Base-by-base conservation (phyloP, 208 protist genomes). In the Angomonas deanei region DNA sequence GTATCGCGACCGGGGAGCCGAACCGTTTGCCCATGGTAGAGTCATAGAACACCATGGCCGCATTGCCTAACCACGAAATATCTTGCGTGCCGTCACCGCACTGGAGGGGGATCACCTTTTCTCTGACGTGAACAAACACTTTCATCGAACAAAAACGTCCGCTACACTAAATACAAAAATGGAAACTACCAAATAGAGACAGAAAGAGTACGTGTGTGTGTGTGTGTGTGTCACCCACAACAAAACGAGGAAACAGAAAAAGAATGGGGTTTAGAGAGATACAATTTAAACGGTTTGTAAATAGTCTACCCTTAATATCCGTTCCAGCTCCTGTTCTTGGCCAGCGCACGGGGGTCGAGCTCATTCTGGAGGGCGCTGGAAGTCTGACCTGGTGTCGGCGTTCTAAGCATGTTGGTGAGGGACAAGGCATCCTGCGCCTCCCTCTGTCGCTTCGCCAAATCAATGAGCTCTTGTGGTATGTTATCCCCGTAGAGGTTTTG, bases 21-120 rank as follows among this genome's bases (percentile, higher is more conserved):
- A 84, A 88, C 39, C 67, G 58, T 23, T 69, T 62, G 1, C 91
- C 87, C 64, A 92, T 87, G 24, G 54, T 85, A 28, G 61, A 50
- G 69, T 96, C 87, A 73, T 96, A 96, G 59, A 89, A 86, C n/a
- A 92, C 76, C 80, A 96, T 91, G 0, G 86, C 91, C 1, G 88
- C 91, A 61, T 91, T 82, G 42, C 83, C 87, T 4, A 96, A 76
- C 88, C 91, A 96, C 28, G 74, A 61, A 10, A 94, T 74, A 28
- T 80, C 55, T 74, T 96, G 90, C 23, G 80, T 91, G 61, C 90
- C 90, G 61, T 92, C 85, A 19, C 90, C 90, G 64, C 90, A 96
- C 68, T 93, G 74, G 26, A 94, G 68, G 0, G 63, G 31, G 49
- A 96, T 90, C 13, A 92, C 61, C 63, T 92, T 93, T 54, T 92